A percentile compares a stretch with the other conserved stretches of the same genome.
These are phyloP conservation scores for Suillus subalutaceus DNA, from an alignment of 768 basidiomycete genomes.

Conservation along the genomic window DNA sequence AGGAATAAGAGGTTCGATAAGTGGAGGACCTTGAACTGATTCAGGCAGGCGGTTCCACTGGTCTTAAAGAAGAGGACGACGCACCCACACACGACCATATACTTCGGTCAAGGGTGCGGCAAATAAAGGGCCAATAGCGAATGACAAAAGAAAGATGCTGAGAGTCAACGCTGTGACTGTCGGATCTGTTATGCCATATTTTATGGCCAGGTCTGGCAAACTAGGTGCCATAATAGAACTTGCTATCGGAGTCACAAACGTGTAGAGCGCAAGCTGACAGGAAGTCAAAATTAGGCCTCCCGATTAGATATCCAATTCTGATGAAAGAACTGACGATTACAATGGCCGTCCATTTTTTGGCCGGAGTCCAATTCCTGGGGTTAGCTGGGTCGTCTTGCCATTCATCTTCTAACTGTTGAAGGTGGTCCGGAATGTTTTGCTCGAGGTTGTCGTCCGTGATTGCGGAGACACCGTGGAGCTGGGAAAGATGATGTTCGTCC, in stretches of 20 bases:
- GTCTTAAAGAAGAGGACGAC: not conserved
- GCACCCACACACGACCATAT: constrained; percentile 50
- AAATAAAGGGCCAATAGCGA: not conserved
- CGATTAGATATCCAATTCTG: not conserved
- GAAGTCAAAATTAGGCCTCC: not conserved
- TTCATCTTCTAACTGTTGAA: not conserved
- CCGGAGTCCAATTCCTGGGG: not conserved
- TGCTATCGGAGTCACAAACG: not conserved
- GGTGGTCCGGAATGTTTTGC: not conserved
- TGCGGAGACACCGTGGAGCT: not conserved
- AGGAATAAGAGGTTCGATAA: constrained; percentile 19
- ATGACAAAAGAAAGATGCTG: not conserved
- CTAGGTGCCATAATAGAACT: constrained; percentile 3
- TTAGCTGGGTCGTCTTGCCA: constrained; percentile 58
- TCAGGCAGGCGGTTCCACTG: not conserved
- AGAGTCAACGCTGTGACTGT: not conserved
- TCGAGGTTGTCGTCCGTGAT: not conserved
- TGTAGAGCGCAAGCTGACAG: not conserved
- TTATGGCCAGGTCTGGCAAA: not conserved
- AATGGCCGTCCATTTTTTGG: not conserved
- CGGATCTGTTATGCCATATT: not conserved
- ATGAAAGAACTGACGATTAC: constrained; percentile 41
- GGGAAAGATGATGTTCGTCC: not conserved
- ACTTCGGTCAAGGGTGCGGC: not conserved
- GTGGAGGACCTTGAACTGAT: constrained; percentile 51